Percentiles rank a stretch among this genome's conserved stretches.
Conservation (phyloP, 768 basidiomycete species). For the Suillus sp. region DNA sequence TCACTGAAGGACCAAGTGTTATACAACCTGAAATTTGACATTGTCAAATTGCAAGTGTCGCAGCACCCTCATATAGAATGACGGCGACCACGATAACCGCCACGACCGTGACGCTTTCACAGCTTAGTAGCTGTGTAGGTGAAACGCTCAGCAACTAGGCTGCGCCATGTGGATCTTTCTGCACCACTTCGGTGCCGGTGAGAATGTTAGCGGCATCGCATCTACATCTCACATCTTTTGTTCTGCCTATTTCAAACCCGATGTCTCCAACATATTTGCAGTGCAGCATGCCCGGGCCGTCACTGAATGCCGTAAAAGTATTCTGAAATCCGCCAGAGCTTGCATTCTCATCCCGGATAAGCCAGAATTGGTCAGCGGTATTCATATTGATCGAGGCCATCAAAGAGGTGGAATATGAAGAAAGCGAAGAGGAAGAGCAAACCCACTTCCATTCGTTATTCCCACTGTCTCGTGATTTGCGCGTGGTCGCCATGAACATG, state of each 20-base stretch:
- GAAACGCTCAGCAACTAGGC: not conserved
- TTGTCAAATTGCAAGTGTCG: not conserved
- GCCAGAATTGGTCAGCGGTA: no score
- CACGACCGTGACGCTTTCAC: not conserved
- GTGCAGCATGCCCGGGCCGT: no score
- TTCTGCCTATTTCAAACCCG: no score
- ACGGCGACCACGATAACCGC: no score
- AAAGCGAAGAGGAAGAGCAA: no score
- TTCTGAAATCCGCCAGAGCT: not conserved
- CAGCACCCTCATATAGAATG: no score
- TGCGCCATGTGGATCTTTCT: not conserved
- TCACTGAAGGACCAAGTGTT: not conserved
- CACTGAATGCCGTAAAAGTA: not conserved
- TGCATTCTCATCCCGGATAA: no score
- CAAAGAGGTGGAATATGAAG: no score
- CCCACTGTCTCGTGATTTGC: no score
- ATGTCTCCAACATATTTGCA: not conserved
- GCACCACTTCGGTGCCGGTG: not conserved
- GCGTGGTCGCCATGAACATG: no score
- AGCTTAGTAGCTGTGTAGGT: not conserved
- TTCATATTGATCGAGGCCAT: no score
- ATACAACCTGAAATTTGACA: not conserved
- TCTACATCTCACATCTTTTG: not conserved
- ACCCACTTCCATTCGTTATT: no score
- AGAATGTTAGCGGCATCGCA: not conserved